A percentile compares a stretch with the other conserved stretches of the same genome.
Evolutionary conservation across 257 asterid genomes (phyloP).

Genomic region (Ballota nigra): DNA sequence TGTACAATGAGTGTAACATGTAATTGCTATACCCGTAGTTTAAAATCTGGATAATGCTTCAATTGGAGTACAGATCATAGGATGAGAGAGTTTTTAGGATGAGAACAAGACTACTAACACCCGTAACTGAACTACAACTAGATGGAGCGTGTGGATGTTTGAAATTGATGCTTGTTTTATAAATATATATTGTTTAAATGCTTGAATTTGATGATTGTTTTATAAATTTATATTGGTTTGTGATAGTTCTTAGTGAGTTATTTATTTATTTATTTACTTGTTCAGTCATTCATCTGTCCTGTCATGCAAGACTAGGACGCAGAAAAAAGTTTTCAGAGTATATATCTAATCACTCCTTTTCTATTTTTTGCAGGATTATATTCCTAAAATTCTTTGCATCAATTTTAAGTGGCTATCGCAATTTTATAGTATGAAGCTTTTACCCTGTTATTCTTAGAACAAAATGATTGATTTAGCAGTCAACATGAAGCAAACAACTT

Average conservation of each 20-base stretch:
- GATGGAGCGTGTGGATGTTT: neutral
- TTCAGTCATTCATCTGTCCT: constrained; percentile 10
- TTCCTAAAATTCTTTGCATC: constrained; percentile 91
- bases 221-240: neutral
- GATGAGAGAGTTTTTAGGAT: neutral
- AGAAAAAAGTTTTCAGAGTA: constrained; percentile 10
- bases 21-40: neutral
- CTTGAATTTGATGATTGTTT: neutral
- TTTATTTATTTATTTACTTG: neutral
- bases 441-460: constrained; percentile 31
- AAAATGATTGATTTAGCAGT: constrained; percentile 17
- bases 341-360: constrained; percentile 16
- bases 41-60: neutral
- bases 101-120: neutral
- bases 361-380: constrained; percentile 62
- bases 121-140: neutral
- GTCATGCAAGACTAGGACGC: constrained; percentile 19
- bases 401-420: constrained; percentile 95
- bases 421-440: constrained; percentile 72
- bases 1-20: neutral
- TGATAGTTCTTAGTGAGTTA: neutral
- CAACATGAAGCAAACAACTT: constrained; percentile 27
- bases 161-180: neutral
- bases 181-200: neutral
- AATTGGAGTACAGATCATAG: neutral